Conservation (phyloP, 306 rosid genomes). For the Acmispon strigosus region DNA sequence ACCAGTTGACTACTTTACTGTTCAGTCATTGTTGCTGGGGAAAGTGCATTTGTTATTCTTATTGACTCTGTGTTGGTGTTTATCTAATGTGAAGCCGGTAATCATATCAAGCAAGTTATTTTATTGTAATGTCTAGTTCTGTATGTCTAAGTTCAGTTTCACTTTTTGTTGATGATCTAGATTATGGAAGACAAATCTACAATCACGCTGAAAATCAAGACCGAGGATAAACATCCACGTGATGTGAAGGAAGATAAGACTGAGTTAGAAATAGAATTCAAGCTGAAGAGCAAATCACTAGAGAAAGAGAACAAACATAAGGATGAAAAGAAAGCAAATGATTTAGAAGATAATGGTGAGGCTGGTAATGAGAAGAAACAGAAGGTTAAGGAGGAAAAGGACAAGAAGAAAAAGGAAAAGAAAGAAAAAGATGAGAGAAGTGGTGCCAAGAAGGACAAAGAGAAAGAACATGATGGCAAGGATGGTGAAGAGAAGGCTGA, state of each 20-base stretch:
- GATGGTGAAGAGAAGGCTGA: neutral
- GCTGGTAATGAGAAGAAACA: neutral
- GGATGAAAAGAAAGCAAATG: constrained; percentile 21
- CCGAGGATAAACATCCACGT: constrained; percentile 28
- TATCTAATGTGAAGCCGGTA: neutral
- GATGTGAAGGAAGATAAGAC: constrained; percentile 33
- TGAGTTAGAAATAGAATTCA: constrained; percentile 28
- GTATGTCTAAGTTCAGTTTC: neutral
- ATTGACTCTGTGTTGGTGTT: neutral
- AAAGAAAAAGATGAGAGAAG: constrained; percentile 2
- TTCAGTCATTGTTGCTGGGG: neutral
- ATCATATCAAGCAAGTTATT: neutral
- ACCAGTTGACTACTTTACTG: no score
- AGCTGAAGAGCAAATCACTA: constrained; percentile 41
- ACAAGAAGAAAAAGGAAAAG: neutral
- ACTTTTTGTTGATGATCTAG: constrained; percentile 9
- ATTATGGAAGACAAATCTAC: constrained; percentile 45
- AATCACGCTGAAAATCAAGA: constrained; percentile 22
- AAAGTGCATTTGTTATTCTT: neutral
- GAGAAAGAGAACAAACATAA: constrained; percentile 27
- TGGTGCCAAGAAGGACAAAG: neutral
- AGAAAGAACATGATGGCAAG: neutral
- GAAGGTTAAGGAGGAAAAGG: neutral
- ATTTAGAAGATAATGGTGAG: neutral
- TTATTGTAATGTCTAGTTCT: neutral